Base-by-base conservation (phyloP, 257 asterid species). In the Mitragyna speciosa region DNA sequence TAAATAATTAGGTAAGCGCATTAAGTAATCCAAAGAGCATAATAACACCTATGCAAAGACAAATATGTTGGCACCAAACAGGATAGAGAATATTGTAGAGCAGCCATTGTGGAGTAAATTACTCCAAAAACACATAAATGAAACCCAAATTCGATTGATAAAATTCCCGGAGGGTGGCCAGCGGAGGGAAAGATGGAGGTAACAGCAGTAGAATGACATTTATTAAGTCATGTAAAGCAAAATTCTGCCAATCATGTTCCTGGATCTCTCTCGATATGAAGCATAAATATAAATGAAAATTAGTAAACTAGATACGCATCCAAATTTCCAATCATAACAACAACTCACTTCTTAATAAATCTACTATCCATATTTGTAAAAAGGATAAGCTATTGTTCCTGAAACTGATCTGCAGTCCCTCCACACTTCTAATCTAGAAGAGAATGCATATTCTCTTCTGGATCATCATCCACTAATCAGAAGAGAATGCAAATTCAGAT, bases 1-100 rank as follows among this genome's bases (percentile, higher is more conserved):
- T 74, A 36, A 81, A 78, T 78, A 73, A 71, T 65, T 71, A 45
- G 82, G 78, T 48, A 75, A 76, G 4, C 47, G 48, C 81, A 20
- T 20, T 26, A 58, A 20, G 10, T 58, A 56, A 4, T 6, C 28
- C 28, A 58, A 58, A 24, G 28, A 49, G 33, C 39, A 26, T 33
- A 43, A 24, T 52, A 70, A 61, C 20, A 28, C 33, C 12, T 56
- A 11, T 33, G 17, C 31, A 77, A 70, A 77, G 20, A 48, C 26
- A 45, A 7, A 31, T 28, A 56, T 3, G 61, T 49, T 47, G 70
- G 22, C 10, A 45, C 12, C 6, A 54, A 68, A 31, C 45, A 7
- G 33, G 68, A 22, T 33, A 12, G 78, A 43, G 56, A 49, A 49
- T 15, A 24, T 56, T 22, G 12, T 36, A 19, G 49, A 24, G 19